Base-by-base conservation (phyloP, 805 yeast species). In the Hanseniaspora meyeri region DNA sequence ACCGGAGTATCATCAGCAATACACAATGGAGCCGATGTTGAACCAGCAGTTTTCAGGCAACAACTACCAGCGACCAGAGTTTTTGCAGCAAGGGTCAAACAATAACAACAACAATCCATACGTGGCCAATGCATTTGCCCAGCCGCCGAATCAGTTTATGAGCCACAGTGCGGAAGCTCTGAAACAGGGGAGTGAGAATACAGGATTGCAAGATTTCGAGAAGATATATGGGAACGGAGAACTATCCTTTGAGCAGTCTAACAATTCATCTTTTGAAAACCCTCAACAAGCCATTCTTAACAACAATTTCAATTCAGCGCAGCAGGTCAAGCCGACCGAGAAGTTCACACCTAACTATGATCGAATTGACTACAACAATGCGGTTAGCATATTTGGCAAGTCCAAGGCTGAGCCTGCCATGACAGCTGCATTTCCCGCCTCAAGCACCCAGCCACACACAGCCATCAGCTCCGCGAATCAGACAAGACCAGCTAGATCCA, bases 281-380 rank as follows among this genome's bases (percentile, higher is more conserved):
- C 10, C 19, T 17, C 24, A 29, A 29, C 34, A 17, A n/a, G 20
- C 36, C n/a, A 20, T 19, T 9, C 17, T 7, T 5, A 45, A 31
- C 31, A 5, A n/a, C 8, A 45, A 29, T 45, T 9, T 37, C 7
- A 19, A 32, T 12, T 4, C 39, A 19, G 7, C 16, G 12, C 4
- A 16, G 2, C 19, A 11, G 9, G 6, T 32, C 1, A 40, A 20
- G 10, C 31, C 47, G 9, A 4, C 24, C 11, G 39, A 42, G 14
- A 38, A 14, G 5, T 51, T 51, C 12, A 37, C 49, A 4, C 55
- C 55, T 3, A 51, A 51, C 31, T 51, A 51, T 17, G 55, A 51
- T 29, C 36, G 31, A 16, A 51, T 51, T 7, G 47, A 51, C 34
- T 51, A 43, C 31, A 38, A 51, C 16, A 38, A 45, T 4, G 19